Conservation (phyloP, 495 filamentous ascomycete genomes). For the Hypoxylon lenormandii region DNA sequence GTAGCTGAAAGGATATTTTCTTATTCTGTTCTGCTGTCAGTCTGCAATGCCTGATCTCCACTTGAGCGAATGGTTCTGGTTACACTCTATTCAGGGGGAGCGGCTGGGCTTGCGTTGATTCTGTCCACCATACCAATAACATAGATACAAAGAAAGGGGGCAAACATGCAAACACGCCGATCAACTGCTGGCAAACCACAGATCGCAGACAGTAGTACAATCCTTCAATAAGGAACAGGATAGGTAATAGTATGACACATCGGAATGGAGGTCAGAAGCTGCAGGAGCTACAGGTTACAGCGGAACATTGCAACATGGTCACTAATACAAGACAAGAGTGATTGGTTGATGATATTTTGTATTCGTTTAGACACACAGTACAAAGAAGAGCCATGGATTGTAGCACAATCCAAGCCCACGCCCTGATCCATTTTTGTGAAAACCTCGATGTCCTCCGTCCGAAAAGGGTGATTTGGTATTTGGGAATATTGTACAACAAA, state of each 20-base stretch:
- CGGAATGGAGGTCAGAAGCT: background rate
- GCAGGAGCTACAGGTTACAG: conserved; percentile 9
- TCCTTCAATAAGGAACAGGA: background rate
- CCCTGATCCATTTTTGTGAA: conserved; percentile 17
- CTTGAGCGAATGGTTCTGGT: no score
- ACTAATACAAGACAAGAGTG: conserved; percentile 26
- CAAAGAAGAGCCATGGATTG: conserved; percentile 10
- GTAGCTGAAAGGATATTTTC: no score
- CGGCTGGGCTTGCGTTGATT: no score
- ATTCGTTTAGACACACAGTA: conserved; percentile 6
- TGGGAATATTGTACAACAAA: conserved; percentile 41
- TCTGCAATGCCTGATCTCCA: no score
- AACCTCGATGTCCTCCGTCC: conserved; percentile 25
- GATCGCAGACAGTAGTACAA: background rate
- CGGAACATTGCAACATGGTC: conserved; percentile 16
- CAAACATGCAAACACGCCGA: background rate
- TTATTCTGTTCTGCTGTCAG: no score
- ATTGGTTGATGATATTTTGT: conserved; percentile 6
- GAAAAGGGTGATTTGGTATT: conserved; percentile 9
- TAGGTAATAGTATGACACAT: background rate
- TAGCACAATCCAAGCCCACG: conserved; percentile 37
- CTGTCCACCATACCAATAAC: no score
- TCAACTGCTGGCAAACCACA: background rate
- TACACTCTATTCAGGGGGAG: no score
- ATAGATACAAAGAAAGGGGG: no score